Conservation (phyloP, 768 basidiomycete species). For the Daedalea quercina region DNA sequence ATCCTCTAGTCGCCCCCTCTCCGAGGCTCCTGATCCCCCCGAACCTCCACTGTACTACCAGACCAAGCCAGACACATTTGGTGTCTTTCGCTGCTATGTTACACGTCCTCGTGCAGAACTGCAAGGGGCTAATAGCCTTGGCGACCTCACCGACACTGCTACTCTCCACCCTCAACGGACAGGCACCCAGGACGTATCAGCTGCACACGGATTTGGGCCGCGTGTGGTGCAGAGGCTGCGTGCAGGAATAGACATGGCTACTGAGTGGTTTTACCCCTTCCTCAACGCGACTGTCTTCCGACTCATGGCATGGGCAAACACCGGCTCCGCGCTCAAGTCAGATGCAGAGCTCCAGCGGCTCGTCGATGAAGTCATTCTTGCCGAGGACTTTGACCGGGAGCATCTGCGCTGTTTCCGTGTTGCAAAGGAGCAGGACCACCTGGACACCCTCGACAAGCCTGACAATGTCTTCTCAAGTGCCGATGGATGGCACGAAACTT, state of each 20-base stretch:
- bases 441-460: constrained; percentile 10
- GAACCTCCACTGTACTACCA: background rate
- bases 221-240: background rate
- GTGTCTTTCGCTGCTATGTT: too few relatives aligned
- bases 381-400: background rate
- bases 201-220: too few relatives aligned
- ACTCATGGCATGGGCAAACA: constrained; percentile 26
- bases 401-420: background rate
- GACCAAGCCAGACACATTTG: background rate
- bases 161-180: background rate
- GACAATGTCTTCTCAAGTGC: constrained; percentile 6
- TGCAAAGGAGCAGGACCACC: background rate
- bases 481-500: constrained; percentile 13
- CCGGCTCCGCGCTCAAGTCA: constrained; percentile 22
- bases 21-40: too few relatives aligned
- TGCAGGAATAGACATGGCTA: too few relatives aligned
- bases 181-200: too few relatives aligned
- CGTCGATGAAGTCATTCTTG: constrained; percentile 10
- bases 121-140: background rate
- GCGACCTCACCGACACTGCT: background rate
- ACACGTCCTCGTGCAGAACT: background rate
- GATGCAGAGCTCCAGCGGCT: constrained; percentile 19
- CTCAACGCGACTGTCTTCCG: constrained; percentile 15
- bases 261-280: constrained; percentile 3
- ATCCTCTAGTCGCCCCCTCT: too few relatives aligned